These are phyloP conservation scores for Brassica incana DNA, from an alignment of 345 rosid species.

Conservation along the genomic window DNA sequence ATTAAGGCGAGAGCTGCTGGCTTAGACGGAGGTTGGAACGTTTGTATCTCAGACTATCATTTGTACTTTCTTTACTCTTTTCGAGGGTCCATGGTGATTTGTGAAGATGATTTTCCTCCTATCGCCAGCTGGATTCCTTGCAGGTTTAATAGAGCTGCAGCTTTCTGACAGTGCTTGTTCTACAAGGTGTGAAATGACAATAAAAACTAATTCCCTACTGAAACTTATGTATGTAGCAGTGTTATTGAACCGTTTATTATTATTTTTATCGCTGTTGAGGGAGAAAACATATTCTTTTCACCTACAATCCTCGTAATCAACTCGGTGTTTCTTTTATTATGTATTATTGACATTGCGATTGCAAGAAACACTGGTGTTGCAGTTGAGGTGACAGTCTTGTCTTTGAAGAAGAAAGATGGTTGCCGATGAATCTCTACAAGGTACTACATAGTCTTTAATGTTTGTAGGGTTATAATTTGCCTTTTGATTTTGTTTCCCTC, in stretches of 20 bases:
- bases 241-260: slow-evolving; percentile 50
- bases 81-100: slow-evolving; percentile 60
- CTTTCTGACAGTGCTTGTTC: slow-evolving; percentile 61
- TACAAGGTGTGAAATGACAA: slow-evolving; percentile 82
- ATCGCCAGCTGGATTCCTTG: slow-evolving; percentile 52
- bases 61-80: slow-evolving; percentile 48
- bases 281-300: slow-evolving; percentile 27
- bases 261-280: not conserved
- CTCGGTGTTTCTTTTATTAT: not conserved
- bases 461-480: too few species aligned
- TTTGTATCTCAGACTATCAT: slow-evolving; percentile 71
- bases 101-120: slow-evolving; percentile 51
- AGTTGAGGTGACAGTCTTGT: slow-evolving; percentile 68
- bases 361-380: not conserved
- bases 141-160: slow-evolving; percentile 58
- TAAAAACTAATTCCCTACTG: slow-evolving; percentile 46
- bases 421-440: slow-evolving; percentile 51
- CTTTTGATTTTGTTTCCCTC: not conserved
- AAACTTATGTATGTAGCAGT: slow-evolving; percentile 61
- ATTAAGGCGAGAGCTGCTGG: slow-evolving; percentile 66
- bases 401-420: slow-evolving; percentile 67
- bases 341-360: not conserved
- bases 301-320: not conserved
- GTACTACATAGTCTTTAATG: slow-evolving; percentile 53
- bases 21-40: slow-evolving; percentile 64